Evolutionary conservation across 2,329 filamentous ascomycete genomes (phyloP).

Genomic region (Hypocrella siamensis): DNA sequence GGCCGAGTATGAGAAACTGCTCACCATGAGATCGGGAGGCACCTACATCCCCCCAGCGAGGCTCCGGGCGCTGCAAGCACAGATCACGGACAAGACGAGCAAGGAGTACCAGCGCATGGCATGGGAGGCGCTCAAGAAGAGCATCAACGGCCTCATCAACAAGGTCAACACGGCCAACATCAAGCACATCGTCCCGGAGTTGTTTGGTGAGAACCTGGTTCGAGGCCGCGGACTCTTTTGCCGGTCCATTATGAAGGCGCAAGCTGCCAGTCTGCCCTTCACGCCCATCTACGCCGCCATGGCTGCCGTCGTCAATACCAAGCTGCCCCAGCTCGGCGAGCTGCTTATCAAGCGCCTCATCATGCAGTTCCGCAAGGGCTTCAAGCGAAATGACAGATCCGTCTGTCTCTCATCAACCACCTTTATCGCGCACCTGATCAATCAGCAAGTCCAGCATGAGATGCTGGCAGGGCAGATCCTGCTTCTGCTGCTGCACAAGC

Average conservation of each 20-base stretch:
- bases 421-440: constrained; percentile 89
- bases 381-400: constrained; percentile 91
- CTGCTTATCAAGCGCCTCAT: constrained; percentile 72
- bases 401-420: constrained; percentile 87
- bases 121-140: constrained; percentile 98
- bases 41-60: constrained; percentile 92
- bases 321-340: constrained; percentile 87
- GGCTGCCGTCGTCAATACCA: constrained; percentile 94
- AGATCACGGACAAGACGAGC: constrained; percentile 90
- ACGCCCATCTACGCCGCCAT: constrained; percentile 94
- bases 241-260: constrained; percentile 94
- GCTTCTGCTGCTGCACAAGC: constrained; percentile 81
- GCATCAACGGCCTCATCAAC: constrained; percentile 96
- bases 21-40: constrained; percentile 85
- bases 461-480: constrained; percentile 87
- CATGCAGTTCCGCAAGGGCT: constrained; percentile 87
- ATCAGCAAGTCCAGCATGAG: constrained; percentile 91
- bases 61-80: constrained; percentile 79
- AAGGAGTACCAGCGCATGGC: constrained; percentile 99
- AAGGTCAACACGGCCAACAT: constrained; percentile 98
- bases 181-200: constrained; percentile 89
- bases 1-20: constrained; percentile 82
- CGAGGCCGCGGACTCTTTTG: constrained; percentile 87
- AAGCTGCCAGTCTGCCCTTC: constrained; percentile 88
- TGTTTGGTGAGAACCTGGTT: constrained; percentile 88